Evolutionary conservation across 495 filamentous ascomycete genomes (phyloP), one percentile per base, ranked within the genome.

Genomic region (Ramalina intermedia): DNA sequence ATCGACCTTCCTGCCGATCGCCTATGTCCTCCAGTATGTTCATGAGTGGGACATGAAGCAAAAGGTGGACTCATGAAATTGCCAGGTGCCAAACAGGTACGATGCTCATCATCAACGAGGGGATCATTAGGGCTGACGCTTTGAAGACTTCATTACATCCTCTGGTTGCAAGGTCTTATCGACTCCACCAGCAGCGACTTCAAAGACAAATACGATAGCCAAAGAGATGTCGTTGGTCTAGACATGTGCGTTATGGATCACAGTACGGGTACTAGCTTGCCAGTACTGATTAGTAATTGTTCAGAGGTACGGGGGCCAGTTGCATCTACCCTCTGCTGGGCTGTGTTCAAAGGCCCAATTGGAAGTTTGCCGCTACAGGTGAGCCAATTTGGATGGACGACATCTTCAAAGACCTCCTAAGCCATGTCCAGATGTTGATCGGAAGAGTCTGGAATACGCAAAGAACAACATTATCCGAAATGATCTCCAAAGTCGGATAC

Each of bases 281-380:
- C 12, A 23, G 20, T 3, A 16, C 27, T 47, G 27, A 45, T 17
- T 16, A 27, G 14, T 2, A 37, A 27, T 12, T 23, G 12, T 33
- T 6, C 36, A 79, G 75, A 54, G 91, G 91, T 44, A 93, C 85
- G 3, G 91, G 91, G 29, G 85, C 91, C 14, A 90, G 84, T 52
- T 79, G 78, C 57, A 94, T 98, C 49, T 96, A 96, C 62, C 82
- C 91, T 3, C 71, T 98, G 1, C 72, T 98, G 6, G 84, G 78
- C n/a, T 86, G 83, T 50, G 56, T 65, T 3, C 72, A 79, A 43
- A 72, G 87, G 3, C 70, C 74, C 1, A 57, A 61, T 17, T 96
- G 87, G 87, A 70, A 59, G 21, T 89, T 91, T 52, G 47, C 81
- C 11, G 85, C 76, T 4, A 88, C 83, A 44, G 80, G 80, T 82